A percentile compares a stretch with the other conserved stretches of the same genome.
Conservation (phyloP, 192 early-diverging fungal species). For the Rhizophagus prolifer region DNA sequence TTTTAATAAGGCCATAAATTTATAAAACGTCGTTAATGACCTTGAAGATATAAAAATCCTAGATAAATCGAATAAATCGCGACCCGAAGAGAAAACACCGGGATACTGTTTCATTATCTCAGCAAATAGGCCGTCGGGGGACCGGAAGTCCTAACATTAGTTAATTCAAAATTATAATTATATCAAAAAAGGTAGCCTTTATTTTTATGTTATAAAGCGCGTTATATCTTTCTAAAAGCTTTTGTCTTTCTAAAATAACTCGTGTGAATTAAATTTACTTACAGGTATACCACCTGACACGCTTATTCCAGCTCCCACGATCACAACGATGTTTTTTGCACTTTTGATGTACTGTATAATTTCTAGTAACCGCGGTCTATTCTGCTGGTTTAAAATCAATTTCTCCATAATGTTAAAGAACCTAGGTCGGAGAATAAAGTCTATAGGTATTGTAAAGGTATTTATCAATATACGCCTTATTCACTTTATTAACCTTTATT, state of each 20-base stretch:
- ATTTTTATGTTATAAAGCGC: neutral
- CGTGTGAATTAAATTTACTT: neutral
- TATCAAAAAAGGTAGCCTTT: neutral
- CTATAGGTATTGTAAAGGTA: neutral
- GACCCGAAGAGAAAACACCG: constrained; percentile 56
- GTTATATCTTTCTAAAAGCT: neutral
- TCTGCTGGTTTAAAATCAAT: neutral
- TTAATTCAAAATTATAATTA: neutral
- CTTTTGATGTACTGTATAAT: neutral
- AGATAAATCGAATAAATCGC: constrained; percentile 73
- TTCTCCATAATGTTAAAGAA: neutral
- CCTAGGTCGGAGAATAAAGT: neutral
- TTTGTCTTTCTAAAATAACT: neutral
- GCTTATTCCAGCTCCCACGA: constrained; percentile 1
- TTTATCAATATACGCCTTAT: neutral
- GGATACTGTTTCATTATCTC: constrained; percentile 70
- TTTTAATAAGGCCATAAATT: constrained; percentile 81
- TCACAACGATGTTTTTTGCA: neutral
- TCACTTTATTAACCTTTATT: neutral
- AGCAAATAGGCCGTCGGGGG: constrained; percentile 71
- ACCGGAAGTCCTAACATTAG: constrained; percentile 67
- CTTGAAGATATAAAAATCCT: constrained; percentile 60
- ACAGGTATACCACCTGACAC: neutral
- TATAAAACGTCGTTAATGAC: constrained; percentile 60
- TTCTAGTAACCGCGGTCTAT: neutral